Base-by-base conservation (phyloP, 1,139 yeast genomes). In the Blastobotrys capitulatus region DNA sequence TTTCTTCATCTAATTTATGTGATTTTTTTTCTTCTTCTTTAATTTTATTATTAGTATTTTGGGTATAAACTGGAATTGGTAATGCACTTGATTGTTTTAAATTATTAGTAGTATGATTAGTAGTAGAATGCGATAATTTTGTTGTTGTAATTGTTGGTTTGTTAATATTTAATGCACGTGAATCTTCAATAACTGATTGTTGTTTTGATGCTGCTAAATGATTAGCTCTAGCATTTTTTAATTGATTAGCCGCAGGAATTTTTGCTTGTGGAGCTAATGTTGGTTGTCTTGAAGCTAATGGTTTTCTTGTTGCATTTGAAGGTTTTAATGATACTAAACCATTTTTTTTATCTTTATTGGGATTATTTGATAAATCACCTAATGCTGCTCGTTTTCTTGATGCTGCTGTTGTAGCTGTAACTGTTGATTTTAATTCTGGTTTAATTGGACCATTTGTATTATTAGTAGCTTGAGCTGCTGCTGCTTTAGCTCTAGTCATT, bases 401-500 rank as follows among this genome's bases (percentile, higher is more conserved):
- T 12, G 40, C 45, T n/a, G 19, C 34, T 6, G 37, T 31, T 6
- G 39, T 34, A 4, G 20, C 34, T 16, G 50, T 18, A 13, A 38
- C 44, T n/a, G 31, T 43, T 12, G 25, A 22, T 19, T 26, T 31
- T 22, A 40, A n/a, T 26, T 18, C 20, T 37, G 38, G 38, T 41
- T 47, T 31, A 44, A 36, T 7, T 35, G 38, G 37, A 43, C 34
- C 42, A 19, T 41, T 39, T 2, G 44, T 29, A 4, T 44, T 34
- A 22, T 39, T 12, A 22, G 41, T 12, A 43, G n/a, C 38, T 6
- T 47, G 47, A 13, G 42, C 41, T 8, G 52, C 50, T 12, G 54
- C 54, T 2, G 54, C 51, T 34, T 48, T 51, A 26, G 54, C 49
- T 19, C 54, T 47, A 26, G 54, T 51, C 13, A 51, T 20, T 38